Percentiles rank a stretch among this genome's conserved stretches.
These are phyloP conservation scores for Periconia macrospinosa DNA, from an alignment of 2,329 filamentous ascomycete genomes.

Conservation along the genomic window DNA sequence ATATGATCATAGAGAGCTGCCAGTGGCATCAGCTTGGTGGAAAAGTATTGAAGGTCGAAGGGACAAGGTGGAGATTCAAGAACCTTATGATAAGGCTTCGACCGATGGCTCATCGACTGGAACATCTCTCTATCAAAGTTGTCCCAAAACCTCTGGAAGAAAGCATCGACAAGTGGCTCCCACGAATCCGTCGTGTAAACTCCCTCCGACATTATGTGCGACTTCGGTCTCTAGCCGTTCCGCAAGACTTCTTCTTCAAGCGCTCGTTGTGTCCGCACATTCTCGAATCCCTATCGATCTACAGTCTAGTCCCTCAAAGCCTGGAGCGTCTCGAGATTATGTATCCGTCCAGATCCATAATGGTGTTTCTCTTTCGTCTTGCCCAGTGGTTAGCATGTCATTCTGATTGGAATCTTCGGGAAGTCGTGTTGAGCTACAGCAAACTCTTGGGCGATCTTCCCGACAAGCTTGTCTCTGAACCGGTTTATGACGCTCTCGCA, in stretches of 20 bases:
- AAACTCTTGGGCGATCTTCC: too few relatives aligned
- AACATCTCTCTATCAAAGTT: background rate
- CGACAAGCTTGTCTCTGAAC: too few relatives aligned
- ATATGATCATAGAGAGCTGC: too few relatives aligned
- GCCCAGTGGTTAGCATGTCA: background rate
- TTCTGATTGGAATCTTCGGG: too few relatives aligned
- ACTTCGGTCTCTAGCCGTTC: background rate
- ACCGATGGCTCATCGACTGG: background rate
- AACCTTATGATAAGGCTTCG: background rate
- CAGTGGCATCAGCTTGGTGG: background rate
- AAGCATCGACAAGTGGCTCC: background rate
- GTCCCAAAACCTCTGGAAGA: background rate
- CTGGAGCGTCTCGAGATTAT: too few relatives aligned
- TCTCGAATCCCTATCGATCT: background rate
- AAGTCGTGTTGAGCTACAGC: too few relatives aligned
- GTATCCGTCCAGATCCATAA: too few relatives aligned
- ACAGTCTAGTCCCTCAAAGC: background rate
- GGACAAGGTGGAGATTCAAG: background rate
- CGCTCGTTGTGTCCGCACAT: background rate
- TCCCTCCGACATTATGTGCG: background rate
- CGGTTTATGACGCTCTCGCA: too few relatives aligned
- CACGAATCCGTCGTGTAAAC: background rate
- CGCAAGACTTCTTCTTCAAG: background rate
- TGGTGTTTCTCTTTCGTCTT: slow-evolving; percentile 5
- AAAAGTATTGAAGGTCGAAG: background rate